Base-by-base conservation (phyloP, 2,329 filamentous ascomycete species). In the Penicillium sp. region DNA sequence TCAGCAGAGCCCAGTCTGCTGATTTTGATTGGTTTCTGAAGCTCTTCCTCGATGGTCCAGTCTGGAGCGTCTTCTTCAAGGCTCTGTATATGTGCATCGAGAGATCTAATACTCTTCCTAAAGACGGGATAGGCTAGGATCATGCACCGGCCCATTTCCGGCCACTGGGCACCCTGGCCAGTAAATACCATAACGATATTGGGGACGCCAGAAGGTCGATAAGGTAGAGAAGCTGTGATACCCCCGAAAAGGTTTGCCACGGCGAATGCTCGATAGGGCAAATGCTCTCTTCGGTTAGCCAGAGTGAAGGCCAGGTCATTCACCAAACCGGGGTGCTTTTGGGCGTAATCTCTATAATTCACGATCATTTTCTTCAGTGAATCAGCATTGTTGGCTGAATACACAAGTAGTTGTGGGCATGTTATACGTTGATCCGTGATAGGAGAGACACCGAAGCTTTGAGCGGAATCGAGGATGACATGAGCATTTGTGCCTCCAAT, bases 241-340 rank as follows among this genome's bases (percentile, higher is more conserved):
- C 24, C 45, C 4, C 31, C 27, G 7, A 53, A 49, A 13, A 49
- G 31, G 41, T 50, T 44, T 16, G 48, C 49, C 39, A 57, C 55
- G 13, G 51, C 29, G 33, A 45, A 53, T 14, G 60, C 57, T 5
- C 66, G 55, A 31, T 66, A 49, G 6, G 57, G 50, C 19, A 63
- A 54, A 39, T 62, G 58, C n/a, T 60, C 59, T 53, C 67, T 52
- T 35, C 56, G 37, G 3, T 48, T 48, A 1, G 59, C 63, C 11
- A 71, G 57, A 3, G 68, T 72, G 43, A 64, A 69, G 2, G 64
- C 63, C 1, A 70, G 53, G 37, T 66, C 60, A 4, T 41, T 19
- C 16, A 65, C 37, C 24, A 54, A 41, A 7, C 3, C 55, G 26
- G 1, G 67, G 68, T 62, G 51, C 45, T 41, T 37, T 19, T 46